A percentile compares a stretch with the other conserved stretches of the same genome.
Conservation (phyloP, 352 stramenopile genomes). For the Pythium monospermum region DNA sequence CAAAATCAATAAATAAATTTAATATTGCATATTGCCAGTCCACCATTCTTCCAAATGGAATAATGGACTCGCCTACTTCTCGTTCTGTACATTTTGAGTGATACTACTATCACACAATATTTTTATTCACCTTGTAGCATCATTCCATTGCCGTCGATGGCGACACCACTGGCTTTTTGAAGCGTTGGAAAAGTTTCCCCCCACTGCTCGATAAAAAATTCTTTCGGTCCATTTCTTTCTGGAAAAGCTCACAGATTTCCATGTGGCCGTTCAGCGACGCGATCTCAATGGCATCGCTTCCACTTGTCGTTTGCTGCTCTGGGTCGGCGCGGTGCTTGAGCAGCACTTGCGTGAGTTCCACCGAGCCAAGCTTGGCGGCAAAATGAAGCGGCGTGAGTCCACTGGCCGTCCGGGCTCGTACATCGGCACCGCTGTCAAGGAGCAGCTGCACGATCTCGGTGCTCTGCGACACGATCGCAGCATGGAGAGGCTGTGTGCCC, state of each 20-base stretch:
- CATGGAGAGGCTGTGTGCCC: constrained; percentile 60
- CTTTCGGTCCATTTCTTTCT: constrained; percentile 30
- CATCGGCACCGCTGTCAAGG: constrained; percentile 51
- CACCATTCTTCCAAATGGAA: not conserved
- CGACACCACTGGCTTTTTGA: too few species aligned
- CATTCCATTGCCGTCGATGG: too few species aligned
- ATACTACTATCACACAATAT: too few species aligned
- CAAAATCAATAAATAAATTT: too few species aligned
- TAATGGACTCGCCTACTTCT: not conserved
- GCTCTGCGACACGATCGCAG: constrained; percentile 60
- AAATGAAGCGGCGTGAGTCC: constrained; percentile 80
- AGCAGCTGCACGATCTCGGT: constrained; percentile 64
- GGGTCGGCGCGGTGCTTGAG: constrained; percentile 61
- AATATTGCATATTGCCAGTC: too few species aligned
- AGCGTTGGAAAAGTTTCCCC: constrained; percentile 17
- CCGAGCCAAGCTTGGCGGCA: constrained; percentile 54
- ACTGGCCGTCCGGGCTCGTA: constrained; percentile 60
- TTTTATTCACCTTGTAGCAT: too few species aligned
- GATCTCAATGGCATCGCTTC: constrained; percentile 75
- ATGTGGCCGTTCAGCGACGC: constrained; percentile 58
- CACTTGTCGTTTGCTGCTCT: constrained; percentile 66
- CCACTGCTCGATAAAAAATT: constrained; percentile 16
- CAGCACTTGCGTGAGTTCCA: constrained; percentile 58
- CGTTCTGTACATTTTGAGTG: not conserved
- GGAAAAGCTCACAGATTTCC: constrained; percentile 61